Conservation (phyloP, 805 yeast genomes). For the Groenewaldozyma tartarivorans region DNA sequence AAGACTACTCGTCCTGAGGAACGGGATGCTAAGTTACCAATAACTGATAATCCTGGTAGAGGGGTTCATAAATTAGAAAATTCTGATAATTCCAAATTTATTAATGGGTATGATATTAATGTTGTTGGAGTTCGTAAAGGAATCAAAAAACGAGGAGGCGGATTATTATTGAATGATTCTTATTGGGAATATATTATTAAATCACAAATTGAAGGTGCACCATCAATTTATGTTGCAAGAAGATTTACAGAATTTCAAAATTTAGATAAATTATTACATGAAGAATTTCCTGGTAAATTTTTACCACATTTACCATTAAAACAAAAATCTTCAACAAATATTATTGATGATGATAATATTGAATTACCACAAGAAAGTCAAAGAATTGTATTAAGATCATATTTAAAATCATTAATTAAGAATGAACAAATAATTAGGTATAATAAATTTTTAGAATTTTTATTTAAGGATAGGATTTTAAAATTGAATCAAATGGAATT, state of each 20-base stretch:
- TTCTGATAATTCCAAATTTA: constrained; percentile 22
- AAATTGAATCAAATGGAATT: constrained; percentile 35
- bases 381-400: constrained; percentile 69
- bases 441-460: constrained; percentile 43
- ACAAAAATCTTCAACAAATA: constrained; percentile 25
- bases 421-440: constrained; percentile 49
- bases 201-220: constrained; percentile 21
- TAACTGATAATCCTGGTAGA: constrained; percentile 10
- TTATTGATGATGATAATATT: constrained; percentile 15
- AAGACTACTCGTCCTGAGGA: constrained; percentile 35
- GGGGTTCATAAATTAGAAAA: constrained; percentile 16
- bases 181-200: constrained; percentile 25
- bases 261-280: constrained; percentile 40
- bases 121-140: constrained; percentile 52
- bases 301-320: constrained; percentile 52
- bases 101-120: constrained; percentile 55
- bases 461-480: constrained; percentile 33
- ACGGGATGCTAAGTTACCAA: constrained; percentile 21
- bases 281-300: constrained; percentile 59
- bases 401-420: constrained; percentile 43
- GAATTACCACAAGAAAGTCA: constrained; percentile 61
- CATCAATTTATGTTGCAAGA: constrained; percentile 43
- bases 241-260: constrained; percentile 59
- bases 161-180: constrained; percentile 17
- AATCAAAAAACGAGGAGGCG: constrained; percentile 21